Evolutionary conservation across 495 filamentous ascomycete species (phyloP), one percentile per base, ranked within the genome.

Genomic region (Lindgomyces ingoldianus): DNA sequence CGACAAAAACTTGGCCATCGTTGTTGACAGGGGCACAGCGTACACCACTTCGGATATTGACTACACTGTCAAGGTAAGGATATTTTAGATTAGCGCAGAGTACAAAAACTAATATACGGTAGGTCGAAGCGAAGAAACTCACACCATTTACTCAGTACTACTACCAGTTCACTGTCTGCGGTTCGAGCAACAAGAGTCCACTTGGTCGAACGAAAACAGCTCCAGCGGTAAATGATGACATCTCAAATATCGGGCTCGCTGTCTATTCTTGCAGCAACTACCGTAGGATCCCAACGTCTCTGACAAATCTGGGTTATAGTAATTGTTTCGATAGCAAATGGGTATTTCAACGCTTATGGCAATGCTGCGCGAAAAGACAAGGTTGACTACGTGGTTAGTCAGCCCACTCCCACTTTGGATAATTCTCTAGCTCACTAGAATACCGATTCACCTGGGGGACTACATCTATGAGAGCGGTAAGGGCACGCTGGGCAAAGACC

Each of bases 41-140:
- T 87, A 83, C 69, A 89, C 87, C 0, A 85, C 77, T 26, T 84
- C 80, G 0, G 87, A 89, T 73, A 81, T 89, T 30, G 87, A 89
- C 65, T 89, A 84, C 65, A 89, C 87, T n/a, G 76, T 89, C 44
- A 89, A 89, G 77, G 81, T 29, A 50, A 47, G 60, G 27, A 4
- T 21, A 9, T 27, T 39, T 9, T 9, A 3, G 2, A 11, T 8
- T 4, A 22, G 21, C 11, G 14, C 16, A 48, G 33, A 22, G 22
- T 18, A 10, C 4, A 16, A 14, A 1, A 4, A 9, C 42, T 63
- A 42, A 63, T 39, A 14, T 16, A 12, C 3, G 16, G 21, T 30
- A 65, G 62, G 25, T 89, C 36, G 86, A 88, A 70, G 86, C 86
- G 0, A 73, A 70, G 57, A 78, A 78, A n/a, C 70, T 89, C n/a